These are phyloP conservation scores for Fusarium avenaceum DNA, from an alignment of 2,329 filamentous ascomycete genomes.

Conservation along the genomic window DNA sequence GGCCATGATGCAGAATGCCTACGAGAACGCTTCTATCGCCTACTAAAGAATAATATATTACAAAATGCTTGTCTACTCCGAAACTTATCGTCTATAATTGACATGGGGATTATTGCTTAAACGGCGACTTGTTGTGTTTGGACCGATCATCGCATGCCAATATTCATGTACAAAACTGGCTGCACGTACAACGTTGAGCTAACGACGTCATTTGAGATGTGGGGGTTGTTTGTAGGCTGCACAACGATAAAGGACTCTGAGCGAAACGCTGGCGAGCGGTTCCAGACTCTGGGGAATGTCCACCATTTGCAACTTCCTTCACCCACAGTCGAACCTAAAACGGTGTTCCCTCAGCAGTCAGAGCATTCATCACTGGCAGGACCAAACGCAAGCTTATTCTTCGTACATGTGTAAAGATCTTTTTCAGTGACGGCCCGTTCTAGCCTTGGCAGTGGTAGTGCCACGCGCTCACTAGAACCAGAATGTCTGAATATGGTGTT, in stretches of 20 bases:
- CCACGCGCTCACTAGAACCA: slow-evolving; percentile 15
- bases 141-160: background rate
- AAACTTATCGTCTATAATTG: no score
- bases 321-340: background rate
- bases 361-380: background rate
- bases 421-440: slow-evolving; percentile 2
- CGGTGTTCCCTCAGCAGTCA: slow-evolving; percentile 2
- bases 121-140: background rate
- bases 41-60: background rate
- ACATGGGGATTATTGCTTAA: background rate
- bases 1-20: slow-evolving; percentile 19
- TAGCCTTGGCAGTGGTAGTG: slow-evolving; percentile 24
- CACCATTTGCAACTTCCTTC: background rate
- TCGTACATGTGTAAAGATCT: slow-evolving; percentile 9
- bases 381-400: background rate
- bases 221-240: slow-evolving; percentile 15
- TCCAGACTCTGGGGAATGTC: background rate
- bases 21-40: slow-evolving; percentile 21
- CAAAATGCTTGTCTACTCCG: no score
- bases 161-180: background rate
- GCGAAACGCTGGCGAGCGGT: slow-evolving; percentile 16
- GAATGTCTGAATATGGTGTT: slow-evolving; percentile 47
- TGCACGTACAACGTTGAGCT: background rate
- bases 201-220: slow-evolving; percentile 41
- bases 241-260: slow-evolving; percentile 28